Conservation (phyloP, 2,329 filamentous ascomycete genomes). For the Fusarium dimerum region DNA sequence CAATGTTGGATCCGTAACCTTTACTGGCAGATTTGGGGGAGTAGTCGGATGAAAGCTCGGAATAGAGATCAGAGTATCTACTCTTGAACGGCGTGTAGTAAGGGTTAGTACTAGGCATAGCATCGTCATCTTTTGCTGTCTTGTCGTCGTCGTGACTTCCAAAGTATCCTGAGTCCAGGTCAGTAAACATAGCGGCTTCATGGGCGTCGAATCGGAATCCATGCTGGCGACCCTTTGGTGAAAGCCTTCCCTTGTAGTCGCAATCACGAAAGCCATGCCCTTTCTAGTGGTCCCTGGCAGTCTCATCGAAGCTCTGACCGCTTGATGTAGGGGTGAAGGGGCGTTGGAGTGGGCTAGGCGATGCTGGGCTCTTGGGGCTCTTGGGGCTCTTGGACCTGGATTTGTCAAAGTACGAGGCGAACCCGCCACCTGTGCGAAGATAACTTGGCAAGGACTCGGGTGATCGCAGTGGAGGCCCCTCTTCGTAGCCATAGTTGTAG, state of each 20-base stretch:
- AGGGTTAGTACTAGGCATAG: conserved; percentile 31
- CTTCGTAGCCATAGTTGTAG: not conserved
- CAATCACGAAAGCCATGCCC: conserved; percentile 22
- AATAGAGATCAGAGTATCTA: conserved; percentile 11
- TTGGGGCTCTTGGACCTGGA: conserved; percentile 8
- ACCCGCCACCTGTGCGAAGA: conserved; percentile 15
- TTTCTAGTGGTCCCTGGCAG: conserved; percentile 29
- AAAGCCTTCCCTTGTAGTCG: conserved; percentile 14
- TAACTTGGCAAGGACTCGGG: conserved; percentile 18
- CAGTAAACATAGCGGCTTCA: conserved; percentile 13
- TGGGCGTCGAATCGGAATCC: conserved; percentile 6
- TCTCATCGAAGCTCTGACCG: conserved; percentile 18
- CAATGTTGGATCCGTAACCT: conserved; percentile 3
- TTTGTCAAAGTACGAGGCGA: conserved; percentile 26
- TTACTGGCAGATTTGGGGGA: conserved; percentile 8
- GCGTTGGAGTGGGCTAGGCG: not conserved
- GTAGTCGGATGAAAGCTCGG: conserved; percentile 8
- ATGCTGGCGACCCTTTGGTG: conserved; percentile 4
- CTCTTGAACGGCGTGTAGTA: conserved; percentile 35
- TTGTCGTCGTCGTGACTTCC: conserved; percentile 7
- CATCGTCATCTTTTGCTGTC: conserved; percentile 4
- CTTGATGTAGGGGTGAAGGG: conserved; percentile 6
- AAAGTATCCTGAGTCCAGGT: conserved; percentile 8
- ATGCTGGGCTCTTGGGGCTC: conserved; percentile 1
- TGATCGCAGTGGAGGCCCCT: conserved; percentile 8